These are phyloP conservation scores for Maudiozyma barnettii DNA, from an alignment of 805 yeast genomes.

Conservation along the genomic window DNA sequence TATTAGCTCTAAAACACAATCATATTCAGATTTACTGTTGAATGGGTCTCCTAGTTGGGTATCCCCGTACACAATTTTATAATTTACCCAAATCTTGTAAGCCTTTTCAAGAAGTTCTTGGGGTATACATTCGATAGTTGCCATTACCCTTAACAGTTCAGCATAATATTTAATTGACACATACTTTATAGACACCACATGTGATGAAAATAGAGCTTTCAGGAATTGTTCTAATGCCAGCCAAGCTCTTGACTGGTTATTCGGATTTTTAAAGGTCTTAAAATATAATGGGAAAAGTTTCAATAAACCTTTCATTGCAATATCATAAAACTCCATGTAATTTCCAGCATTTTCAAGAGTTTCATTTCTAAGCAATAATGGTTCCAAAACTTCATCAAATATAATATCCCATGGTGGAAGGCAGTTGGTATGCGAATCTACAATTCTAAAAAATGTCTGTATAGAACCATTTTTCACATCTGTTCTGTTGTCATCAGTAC, in stretches of 20 bases:
- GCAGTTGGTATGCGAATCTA: slow-evolving; percentile 57
- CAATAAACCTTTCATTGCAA: slow-evolving; percentile 58
- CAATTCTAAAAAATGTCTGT: slow-evolving; percentile 76
- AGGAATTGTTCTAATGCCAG: slow-evolving; percentile 42
- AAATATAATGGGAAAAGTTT: slow-evolving; percentile 50
- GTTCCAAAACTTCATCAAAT: slow-evolving; percentile 50
- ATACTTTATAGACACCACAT: slow-evolving; percentile 36
- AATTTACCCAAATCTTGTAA: slow-evolving; percentile 43
- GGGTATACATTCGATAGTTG: slow-evolving; percentile 28
- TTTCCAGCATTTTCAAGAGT: slow-evolving; percentile 30
- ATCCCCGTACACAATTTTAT: slow-evolving; percentile 38
- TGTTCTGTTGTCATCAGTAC: slow-evolving; percentile 55
- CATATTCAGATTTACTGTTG: slow-evolving; percentile 39
- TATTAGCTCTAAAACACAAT: slow-evolving; percentile 48
- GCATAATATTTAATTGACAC: slow-evolving; percentile 49
- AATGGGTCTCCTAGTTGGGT: slow-evolving; percentile 20
- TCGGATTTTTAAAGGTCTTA: slow-evolving; percentile 22
- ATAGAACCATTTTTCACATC: slow-evolving; percentile 87
- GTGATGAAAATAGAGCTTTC: slow-evolving; percentile 31
- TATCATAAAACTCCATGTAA: slow-evolving; percentile 52
- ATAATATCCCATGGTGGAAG: slow-evolving; percentile 63
- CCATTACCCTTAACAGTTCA: slow-evolving; percentile 40
- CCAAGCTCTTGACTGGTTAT: slow-evolving; percentile 40
- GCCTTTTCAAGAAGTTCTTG: slow-evolving; percentile 27
- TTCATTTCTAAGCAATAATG: slow-evolving; percentile 31